Conservation (phyloP, 2,329 filamentous ascomycete genomes). For the Ophiosphaerella narmari region DNA sequence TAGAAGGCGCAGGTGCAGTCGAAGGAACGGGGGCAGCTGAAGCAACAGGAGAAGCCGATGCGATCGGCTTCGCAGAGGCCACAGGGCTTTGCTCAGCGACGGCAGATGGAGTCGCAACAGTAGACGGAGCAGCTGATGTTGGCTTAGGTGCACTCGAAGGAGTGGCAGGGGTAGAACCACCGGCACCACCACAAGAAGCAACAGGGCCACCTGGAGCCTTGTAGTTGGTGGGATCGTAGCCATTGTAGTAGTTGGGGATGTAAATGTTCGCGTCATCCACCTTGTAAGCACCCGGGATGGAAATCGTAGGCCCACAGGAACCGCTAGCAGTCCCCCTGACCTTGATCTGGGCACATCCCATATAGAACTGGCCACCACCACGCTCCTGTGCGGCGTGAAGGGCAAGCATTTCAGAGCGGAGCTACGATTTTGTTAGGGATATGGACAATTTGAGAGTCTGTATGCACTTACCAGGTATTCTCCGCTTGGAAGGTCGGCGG, state of each 20-base stretch:
- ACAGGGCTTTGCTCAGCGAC: not conserved
- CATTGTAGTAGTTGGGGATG: conserved; percentile 44
- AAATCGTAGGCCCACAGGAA: conserved; percentile 44
- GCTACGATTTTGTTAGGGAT: not conserved
- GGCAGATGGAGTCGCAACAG: conserved; percentile 1
- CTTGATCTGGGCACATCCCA: conserved; percentile 49
- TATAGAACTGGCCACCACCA: conserved; percentile 53
- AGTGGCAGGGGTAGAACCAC: conserved; percentile 13
- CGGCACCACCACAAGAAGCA: conserved; percentile 31
- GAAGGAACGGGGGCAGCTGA: conserved; percentile 6
- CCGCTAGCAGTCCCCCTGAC: conserved; percentile 47
- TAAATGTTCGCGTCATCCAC: conserved; percentile 40
- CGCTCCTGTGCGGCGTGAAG: conserved; percentile 47
- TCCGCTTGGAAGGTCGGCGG: conserved; percentile 47
- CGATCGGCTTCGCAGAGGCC: conserved; percentile 6
- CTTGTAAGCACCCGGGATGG: conserved; percentile 49
- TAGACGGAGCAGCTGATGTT: conserved; percentile 11
- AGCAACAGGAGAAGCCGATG: not conserved
- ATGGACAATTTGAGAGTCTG: not conserved
- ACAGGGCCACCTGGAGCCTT: conserved; percentile 36
- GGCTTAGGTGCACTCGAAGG: conserved; percentile 12
- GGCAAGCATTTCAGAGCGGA: conserved; percentile 8
- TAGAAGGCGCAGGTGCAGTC: conserved; percentile 6
- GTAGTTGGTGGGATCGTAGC: conserved; percentile 36
- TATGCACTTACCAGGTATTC: conserved; percentile 33